A percentile compares a stretch with the other conserved stretches of the same genome.
Evolutionary conservation across 768 basidiomycete genomes (phyloP).

Genomic region (Termitomyces sp.): DNA sequence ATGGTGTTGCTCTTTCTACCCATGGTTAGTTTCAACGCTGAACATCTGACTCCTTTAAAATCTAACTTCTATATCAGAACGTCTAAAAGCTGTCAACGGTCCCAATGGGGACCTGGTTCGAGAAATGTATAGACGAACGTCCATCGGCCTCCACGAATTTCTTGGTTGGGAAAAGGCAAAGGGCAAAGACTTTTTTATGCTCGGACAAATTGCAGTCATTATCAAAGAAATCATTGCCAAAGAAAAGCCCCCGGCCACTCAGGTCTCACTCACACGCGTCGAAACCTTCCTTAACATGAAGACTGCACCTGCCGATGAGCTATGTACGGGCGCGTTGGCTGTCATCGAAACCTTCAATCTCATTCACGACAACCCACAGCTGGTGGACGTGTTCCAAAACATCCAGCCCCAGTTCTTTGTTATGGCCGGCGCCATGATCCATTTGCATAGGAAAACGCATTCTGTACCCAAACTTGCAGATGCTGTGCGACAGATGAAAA

Average conservation of each 20-base stretch:
- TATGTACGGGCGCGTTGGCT: neutral
- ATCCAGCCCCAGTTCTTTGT: conserved; percentile 41
- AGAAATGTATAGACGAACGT: conserved; percentile 28
- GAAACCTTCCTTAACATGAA: conserved; percentile 18
- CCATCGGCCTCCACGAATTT: conserved; percentile 27
- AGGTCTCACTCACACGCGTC: conserved; percentile 17
- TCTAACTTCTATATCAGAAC: conserved; percentile 26
- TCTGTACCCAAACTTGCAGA: conserved; percentile 36
- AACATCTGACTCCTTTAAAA: neutral
- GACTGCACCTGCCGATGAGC: neutral
- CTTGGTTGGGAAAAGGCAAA: conserved; percentile 38
- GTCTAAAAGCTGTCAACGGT: conserved; percentile 43
- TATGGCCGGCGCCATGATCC: conserved; percentile 36
- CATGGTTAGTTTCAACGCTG: conserved; percentile 27
- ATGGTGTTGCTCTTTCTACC: conserved; percentile 44
- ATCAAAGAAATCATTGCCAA: conserved; percentile 9
- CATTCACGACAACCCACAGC: conserved; percentile 1
- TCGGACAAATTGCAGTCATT: conserved; percentile 30
- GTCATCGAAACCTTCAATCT: conserved; percentile 14
- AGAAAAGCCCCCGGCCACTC: conserved; percentile 5
- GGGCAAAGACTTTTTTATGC: conserved; percentile 40
- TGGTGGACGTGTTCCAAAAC: conserved; percentile 10
- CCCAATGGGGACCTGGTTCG: conserved; percentile 38
- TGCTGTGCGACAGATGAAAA: conserved; percentile 30
- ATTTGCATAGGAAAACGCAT: conserved; percentile 23